Conservation (phyloP, 192 early-diverging fungal genomes). For the Chytriomyces hyalinus region DNA sequence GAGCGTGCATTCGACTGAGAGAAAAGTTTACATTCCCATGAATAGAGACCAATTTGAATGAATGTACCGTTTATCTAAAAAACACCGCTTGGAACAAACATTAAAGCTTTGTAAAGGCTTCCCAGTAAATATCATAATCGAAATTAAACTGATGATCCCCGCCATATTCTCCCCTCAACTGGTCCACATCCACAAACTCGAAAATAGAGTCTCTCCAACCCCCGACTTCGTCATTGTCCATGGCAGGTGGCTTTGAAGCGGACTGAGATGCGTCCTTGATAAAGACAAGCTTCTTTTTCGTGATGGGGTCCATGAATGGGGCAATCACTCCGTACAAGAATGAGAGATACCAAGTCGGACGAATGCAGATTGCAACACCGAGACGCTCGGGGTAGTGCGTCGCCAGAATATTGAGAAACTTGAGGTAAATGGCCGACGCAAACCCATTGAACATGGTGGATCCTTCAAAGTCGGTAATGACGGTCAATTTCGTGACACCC, state of each 20-base stretch:
- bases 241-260: slow-evolving; percentile 26
- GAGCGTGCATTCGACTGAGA: not conserved
- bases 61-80: not conserved
- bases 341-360: slow-evolving; percentile 85
- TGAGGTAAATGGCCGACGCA: slow-evolving; percentile 38
- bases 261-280: slow-evolving; percentile 47
- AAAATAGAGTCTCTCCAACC: slow-evolving; percentile 55
- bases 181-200: slow-evolving; percentile 55
- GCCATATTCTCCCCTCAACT: slow-evolving; percentile 73
- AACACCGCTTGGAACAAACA: not conserved
- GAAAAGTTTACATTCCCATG: not conserved
- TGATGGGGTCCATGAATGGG: slow-evolving; percentile 91
- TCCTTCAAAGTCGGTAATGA: slow-evolving; percentile 83
- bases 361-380: slow-evolving; percentile 51
- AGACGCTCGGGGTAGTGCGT: slow-evolving; percentile 33
- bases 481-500: slow-evolving; percentile 74
- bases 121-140: slow-evolving; percentile 74
- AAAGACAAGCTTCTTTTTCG: slow-evolving; percentile 83
- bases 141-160: slow-evolving; percentile 72
- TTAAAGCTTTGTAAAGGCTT: not conserved
- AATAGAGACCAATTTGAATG: not conserved
- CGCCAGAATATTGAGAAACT: slow-evolving; percentile 72
- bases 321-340: slow-evolving; percentile 74
- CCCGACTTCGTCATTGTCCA: slow-evolving; percentile 8
- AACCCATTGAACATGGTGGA: slow-evolving; percentile 73